These are phyloP conservation scores for Cinnamomum micranthum DNA, from an alignment of 164 flowering plant genomes.

Conservation along the genomic window DNA sequence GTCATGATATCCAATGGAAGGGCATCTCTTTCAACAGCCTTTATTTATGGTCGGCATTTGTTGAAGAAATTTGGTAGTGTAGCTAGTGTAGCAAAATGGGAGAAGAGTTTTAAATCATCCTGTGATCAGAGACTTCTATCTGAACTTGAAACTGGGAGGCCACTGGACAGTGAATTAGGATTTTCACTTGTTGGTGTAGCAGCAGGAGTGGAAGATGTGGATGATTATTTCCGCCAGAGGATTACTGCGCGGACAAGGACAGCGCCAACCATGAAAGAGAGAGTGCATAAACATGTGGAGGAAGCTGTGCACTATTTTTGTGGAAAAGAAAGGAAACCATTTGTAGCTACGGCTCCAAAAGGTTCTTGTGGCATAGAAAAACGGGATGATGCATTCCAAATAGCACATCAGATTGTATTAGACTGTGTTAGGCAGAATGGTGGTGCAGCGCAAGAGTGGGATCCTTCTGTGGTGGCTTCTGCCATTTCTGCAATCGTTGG, in stretches of 20 bases:
- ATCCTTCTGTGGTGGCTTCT: slow-evolving; percentile 76
- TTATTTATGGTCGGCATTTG: slow-evolving; percentile 60
- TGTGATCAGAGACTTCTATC: slow-evolving; percentile 75
- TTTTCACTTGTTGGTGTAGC: slow-evolving; percentile 62
- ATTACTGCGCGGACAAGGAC: slow-evolving; percentile 67
- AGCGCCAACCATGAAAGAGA: slow-evolving; percentile 74
- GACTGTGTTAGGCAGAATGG: slow-evolving; percentile 88
- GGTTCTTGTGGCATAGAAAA: slow-evolving; percentile 48
- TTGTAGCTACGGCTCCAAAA: slow-evolving; percentile 43
- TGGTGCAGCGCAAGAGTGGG: slow-evolving; percentile 95
- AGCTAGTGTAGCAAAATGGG: slow-evolving; percentile 79
- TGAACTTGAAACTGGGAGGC: slow-evolving; percentile 81
- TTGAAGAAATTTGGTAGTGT: slow-evolving; percentile 69
- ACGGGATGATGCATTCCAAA: slow-evolving; percentile 67
- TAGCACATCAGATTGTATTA: slow-evolving; percentile 69
- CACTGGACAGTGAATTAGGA: slow-evolving; percentile 62
- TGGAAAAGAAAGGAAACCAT: slow-evolving; percentile 68
- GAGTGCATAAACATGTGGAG: slow-evolving; percentile 68
- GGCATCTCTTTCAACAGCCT: slow-evolving; percentile 55
- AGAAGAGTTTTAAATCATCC: slow-evolving; percentile 67
- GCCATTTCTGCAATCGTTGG: slow-evolving; percentile 90
- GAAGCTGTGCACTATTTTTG: slow-evolving; percentile 54
- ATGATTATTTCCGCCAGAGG: slow-evolving; percentile 83
- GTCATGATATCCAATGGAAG: slow-evolving; percentile 63
- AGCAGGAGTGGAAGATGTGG: slow-evolving; percentile 76